Percentiles rank a stretch among this genome's conserved stretches.
Evolutionary conservation across 129 eudicot genomes (phyloP).

Genomic region (Arctium minus): DNA sequence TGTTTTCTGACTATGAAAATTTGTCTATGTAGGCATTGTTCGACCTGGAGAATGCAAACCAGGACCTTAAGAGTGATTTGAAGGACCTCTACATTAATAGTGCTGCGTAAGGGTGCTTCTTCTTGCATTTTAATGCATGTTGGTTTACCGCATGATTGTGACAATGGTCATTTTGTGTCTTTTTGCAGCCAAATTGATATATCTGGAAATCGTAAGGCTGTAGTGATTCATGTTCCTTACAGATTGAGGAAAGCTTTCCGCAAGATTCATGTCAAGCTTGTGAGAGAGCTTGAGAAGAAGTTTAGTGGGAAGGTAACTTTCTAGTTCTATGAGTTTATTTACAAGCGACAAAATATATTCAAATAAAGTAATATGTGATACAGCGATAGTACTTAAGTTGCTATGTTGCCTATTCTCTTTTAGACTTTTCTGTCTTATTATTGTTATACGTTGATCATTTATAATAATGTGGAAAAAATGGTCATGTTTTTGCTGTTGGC

Average conservation of each 20-base stretch:
- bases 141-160: not conserved
- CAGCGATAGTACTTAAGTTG: not conserved
- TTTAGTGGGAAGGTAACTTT: slow-evolving; percentile 81
- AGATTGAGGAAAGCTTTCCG: slow-evolving; percentile 86
- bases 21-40: slow-evolving; percentile 44
- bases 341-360: not conserved
- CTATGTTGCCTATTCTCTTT: not conserved
- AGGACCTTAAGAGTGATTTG: slow-evolving; percentile 68
- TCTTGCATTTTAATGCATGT: not conserved
- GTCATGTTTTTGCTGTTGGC: too few species aligned
- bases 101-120: slow-evolving; percentile 31
- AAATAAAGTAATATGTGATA: too few species aligned
- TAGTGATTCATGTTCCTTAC: slow-evolving; percentile 82
- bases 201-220: slow-evolving; percentile 74
- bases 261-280: slow-evolving; percentile 76
- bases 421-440: too few species aligned
- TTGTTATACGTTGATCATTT: too few species aligned
- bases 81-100: slow-evolving; percentile 68
- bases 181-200: slow-evolving; percentile 71
- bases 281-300: slow-evolving; percentile 95
- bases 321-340: not conserved
- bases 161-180: not conserved
- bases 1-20: not conserved
- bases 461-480: too few species aligned
- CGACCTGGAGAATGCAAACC: slow-evolving; percentile 65